Evolutionary conservation across 2,329 filamentous ascomycete species (phyloP).

Genomic region (Westerdykella aurantiaca): DNA sequence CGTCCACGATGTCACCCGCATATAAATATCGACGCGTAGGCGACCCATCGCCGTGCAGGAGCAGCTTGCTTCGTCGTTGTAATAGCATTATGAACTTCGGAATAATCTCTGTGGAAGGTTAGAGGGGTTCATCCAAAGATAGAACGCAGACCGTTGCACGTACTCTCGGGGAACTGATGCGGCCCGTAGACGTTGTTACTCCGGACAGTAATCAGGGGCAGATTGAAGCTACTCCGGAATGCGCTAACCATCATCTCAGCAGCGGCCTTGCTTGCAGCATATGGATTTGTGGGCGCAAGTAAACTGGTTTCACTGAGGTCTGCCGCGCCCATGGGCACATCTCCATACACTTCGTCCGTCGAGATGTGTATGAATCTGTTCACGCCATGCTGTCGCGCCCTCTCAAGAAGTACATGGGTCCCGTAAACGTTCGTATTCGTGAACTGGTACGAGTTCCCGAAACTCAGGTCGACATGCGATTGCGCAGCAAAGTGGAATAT

Average conservation of each 20-base stretch:
- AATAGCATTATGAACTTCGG: slow-evolving; percentile 74
- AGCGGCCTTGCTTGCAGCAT: slow-evolving; percentile 73
- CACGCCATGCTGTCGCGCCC: slow-evolving; percentile 64
- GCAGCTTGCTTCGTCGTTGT: slow-evolving; percentile 59
- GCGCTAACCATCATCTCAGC: slow-evolving; percentile 83
- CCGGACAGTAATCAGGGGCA: slow-evolving; percentile 72
- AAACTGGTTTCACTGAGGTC: slow-evolving; percentile 69
- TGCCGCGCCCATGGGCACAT: slow-evolving; percentile 65
- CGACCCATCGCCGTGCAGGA: slow-evolving; percentile 70
- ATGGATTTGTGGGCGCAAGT: slow-evolving; percentile 74
- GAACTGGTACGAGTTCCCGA: slow-evolving; percentile 76
- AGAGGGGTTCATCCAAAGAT: not conserved
- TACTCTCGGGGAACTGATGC: slow-evolving; percentile 78
- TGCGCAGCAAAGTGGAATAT: slow-evolving; percentile 83
- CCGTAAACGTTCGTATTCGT: slow-evolving; percentile 77
- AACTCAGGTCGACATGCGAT: slow-evolving; percentile 76
- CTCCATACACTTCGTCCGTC: slow-evolving; percentile 81
- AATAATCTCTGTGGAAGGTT: slow-evolving; percentile 62
- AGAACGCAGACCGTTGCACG: slow-evolving; percentile 27
- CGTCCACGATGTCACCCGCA: slow-evolving; percentile 72
- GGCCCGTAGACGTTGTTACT: slow-evolving; percentile 84
- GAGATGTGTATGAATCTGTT: slow-evolving; percentile 75
- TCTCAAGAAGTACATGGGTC: slow-evolving; percentile 76
- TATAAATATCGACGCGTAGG: slow-evolving; percentile 72
- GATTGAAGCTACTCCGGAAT: slow-evolving; percentile 77